phyloP scores from a whole-genome alignment of 306 rosid genomes.

The Sesbania bispinosa region DNA sequence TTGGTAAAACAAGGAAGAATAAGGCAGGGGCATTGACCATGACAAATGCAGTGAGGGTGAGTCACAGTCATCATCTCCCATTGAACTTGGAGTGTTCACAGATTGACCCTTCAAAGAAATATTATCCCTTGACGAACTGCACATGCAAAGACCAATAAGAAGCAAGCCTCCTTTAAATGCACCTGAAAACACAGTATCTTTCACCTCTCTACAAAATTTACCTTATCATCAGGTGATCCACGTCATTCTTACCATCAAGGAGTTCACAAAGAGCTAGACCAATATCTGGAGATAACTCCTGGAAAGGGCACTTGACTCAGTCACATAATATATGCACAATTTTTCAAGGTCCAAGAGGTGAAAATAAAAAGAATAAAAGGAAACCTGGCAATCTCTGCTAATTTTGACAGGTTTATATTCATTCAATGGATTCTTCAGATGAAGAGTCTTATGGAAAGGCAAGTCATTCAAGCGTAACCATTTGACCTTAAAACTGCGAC shows the following conservation, averaged over 20 bases:
- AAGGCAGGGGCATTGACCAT: conserved; percentile 58
- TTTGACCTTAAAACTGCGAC: conserved; percentile 71
- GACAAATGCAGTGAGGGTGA: conserved; percentile 33
- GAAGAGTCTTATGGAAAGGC: conserved; percentile 74
- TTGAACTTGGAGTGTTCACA: conserved; percentile 41
- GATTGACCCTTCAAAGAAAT: conserved; percentile 45
- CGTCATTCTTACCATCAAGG: conserved; percentile 51
- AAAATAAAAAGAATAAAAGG: conserved; percentile 1
- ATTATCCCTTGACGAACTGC: conserved; percentile 43
- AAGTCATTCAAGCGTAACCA: conserved; percentile 69
- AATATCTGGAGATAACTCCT: conserved; percentile 75
- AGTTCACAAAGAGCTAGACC: conserved; percentile 83
- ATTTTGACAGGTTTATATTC: conserved; percentile 86
- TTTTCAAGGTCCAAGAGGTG: background rate
- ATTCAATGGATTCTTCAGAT: conserved; percentile 79
- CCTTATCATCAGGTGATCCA: conserved; percentile 39
- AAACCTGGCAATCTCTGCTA: conserved; percentile 87
- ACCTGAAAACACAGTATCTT: conserved; percentile 2
- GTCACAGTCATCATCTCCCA: conserved; percentile 42
- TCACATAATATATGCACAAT: conserved; percentile 2
- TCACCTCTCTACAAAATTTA: conserved; percentile 27
- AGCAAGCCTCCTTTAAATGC: conserved; percentile 13
- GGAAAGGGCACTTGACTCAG: conserved; percentile 27
- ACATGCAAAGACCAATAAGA: conserved; percentile 34
- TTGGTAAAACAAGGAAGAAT: conserved; percentile 47